Evolutionary conservation across 257 asterid species (phyloP).

Genomic region (Ligustrum vulgare): DNA sequence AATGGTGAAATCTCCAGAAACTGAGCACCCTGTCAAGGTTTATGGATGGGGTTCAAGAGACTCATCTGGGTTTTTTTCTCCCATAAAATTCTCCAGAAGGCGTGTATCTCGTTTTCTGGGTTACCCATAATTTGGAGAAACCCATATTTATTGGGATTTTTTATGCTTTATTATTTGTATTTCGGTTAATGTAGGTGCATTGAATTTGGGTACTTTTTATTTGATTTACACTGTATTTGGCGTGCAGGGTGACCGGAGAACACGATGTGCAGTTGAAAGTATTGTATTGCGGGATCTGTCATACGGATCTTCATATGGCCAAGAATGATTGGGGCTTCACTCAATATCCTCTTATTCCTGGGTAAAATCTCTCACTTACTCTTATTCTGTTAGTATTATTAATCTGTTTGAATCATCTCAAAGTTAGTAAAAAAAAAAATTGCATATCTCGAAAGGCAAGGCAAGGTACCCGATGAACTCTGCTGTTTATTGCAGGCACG

Average conservation of each 20-base stretch:
- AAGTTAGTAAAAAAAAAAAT: neutral
- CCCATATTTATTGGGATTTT: neutral
- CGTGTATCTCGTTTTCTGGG: neutral
- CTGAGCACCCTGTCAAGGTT: conserved; percentile 38
- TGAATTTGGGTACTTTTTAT: neutral
- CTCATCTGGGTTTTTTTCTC: conserved; percentile 31
- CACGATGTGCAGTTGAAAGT: conserved; percentile 37
- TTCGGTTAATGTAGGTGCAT: neutral
- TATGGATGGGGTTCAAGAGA: conserved; percentile 44
- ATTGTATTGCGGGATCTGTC: conserved; percentile 39
- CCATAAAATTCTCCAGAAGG: conserved; percentile 45
- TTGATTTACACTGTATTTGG: neutral
- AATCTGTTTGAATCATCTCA: neutral
- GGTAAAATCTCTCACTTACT: conserved; percentile 22
- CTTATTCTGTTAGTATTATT: neutral
- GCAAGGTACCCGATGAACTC: neutral
- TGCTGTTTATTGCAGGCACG: conserved; percentile 30
- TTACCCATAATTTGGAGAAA: conserved; percentile 22
- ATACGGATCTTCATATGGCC: conserved; percentile 39
- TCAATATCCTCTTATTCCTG: conserved; percentile 36
- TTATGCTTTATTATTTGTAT: neutral
- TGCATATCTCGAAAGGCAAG: too few species aligned
- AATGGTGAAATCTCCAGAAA: conserved; percentile 40
- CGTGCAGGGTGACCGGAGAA: conserved; percentile 37
- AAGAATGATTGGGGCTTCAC: conserved; percentile 40